Base-by-base conservation (phyloP, 2,329 filamentous ascomycete species). In the Aspergillus sp. region DNA sequence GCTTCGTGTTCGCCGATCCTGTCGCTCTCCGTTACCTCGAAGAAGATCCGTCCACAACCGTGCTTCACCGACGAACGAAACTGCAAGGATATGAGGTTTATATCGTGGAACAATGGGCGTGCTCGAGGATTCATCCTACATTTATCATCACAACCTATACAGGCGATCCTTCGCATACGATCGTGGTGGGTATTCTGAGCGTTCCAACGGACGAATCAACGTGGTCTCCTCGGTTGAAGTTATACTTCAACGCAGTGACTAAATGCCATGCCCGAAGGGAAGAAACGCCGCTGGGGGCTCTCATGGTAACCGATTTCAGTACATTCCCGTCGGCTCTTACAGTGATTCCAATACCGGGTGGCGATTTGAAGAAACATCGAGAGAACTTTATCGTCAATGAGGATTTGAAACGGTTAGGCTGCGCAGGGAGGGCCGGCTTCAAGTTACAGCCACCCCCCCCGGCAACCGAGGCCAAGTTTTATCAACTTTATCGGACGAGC, bases 31-130 rank as follows among this genome's bases (percentile, higher is more conserved):
- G 70, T 51, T 94, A 91, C 61, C 80, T 98, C 26, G 86, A 94
- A 71, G 86, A 94, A 62, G 93, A 97, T 54, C 74, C 82, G 1
- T 80, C 79, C 4, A 89, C 88, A 3, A 76, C 75, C 3, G 81
- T 95, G 5, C 74, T 95, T 53, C 81, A 90, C 56, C 83, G 85
- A 45, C 80, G 81, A 46, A 76, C 78, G 43, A 73, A 78, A 43
- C 76, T 98, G 4, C 72, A 79, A 50, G 91, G 91, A 54, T 97
- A 96, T 68, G 90, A 97, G 66, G 76, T 91, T 51, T 97, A 97
- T 67, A 72, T 97, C 10, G 88, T 97, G 54, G 93, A 97, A 66
- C 93, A 98, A 74, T 98, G 93, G 93, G 88, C 88, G 4, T 96
- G 90, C 67, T 96, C 91, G 8, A 82, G 93, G 44, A 79, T 82